A percentile compares a stretch with the other conserved stretches of the same genome.
Evolutionary conservation across 768 basidiomycete genomes (phyloP).

Genomic region (Ramaria rubella): DNA sequence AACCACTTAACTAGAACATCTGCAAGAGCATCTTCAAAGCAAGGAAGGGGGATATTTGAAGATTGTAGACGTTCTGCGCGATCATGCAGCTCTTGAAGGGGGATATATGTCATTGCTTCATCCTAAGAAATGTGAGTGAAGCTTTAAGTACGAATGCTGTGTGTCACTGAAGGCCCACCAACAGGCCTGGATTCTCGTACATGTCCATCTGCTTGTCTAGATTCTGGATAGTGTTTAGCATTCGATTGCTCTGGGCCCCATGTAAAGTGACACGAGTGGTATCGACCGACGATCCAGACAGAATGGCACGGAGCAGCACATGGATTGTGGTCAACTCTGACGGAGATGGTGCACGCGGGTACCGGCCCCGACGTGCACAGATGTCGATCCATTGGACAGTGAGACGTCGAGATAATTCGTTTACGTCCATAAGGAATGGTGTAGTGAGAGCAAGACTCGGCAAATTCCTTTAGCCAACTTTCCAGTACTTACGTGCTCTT

Average conservation of each 20-base stretch:
- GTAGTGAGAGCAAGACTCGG: not conserved
- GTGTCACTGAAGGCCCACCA: constrained; percentile 8
- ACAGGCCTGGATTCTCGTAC: constrained; percentile 17
- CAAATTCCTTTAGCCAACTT: not conserved
- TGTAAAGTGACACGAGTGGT: not conserved
- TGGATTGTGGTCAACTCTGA: constrained; percentile 2
- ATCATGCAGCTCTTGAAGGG: constrained; percentile 17
- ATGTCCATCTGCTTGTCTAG: constrained; percentile 20
- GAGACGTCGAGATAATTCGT: constrained; percentile 4
- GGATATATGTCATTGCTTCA: constrained; percentile 17
- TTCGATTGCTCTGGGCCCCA: not conserved
- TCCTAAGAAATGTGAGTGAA: constrained; percentile 13
- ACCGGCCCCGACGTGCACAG: constrained; percentile 5
- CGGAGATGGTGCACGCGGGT: constrained; percentile 8
- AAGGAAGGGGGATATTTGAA: constrained; percentile 2
- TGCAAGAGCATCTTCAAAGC: constrained; percentile 28
- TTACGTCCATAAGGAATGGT: constrained; percentile 1
- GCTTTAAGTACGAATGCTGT: not conserved
- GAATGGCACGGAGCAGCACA: constrained; percentile 1
- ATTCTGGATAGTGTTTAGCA: constrained; percentile 7
- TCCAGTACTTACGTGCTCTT: no score
- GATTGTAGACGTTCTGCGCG: constrained; percentile 16
- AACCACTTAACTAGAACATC: constrained; percentile 32
- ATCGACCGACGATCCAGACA: not conserved
- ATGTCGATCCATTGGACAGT: constrained; percentile 5